Percentiles rank a stretch among this genome's conserved stretches.
Conservation (phyloP, 306 rosid species). For the Rosa rugosa region DNA sequence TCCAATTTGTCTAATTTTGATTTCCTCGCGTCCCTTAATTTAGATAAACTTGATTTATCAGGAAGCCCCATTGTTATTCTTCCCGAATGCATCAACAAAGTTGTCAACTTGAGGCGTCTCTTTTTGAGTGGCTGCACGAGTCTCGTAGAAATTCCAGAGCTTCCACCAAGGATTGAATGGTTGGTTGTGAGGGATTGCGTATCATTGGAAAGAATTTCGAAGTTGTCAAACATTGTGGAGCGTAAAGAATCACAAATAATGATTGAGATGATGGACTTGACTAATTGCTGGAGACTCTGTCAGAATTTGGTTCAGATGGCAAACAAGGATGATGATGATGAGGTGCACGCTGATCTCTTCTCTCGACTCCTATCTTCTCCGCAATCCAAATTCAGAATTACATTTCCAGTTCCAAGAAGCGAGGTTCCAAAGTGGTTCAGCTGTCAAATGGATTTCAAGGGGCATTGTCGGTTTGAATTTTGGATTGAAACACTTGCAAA, state of each 20-base stretch:
- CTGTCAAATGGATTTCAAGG: not conserved
- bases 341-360: not conserved
- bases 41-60: too few species aligned
- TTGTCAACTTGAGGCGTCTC: not conserved
- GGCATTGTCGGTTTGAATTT: not conserved
- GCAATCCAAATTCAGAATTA: accelerated
- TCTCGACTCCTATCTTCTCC: not conserved
- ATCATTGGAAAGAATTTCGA: not conserved
- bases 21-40: not conserved
- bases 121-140: accelerated
- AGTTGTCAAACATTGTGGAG: not conserved
- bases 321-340: not conserved
- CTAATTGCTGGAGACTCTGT: not conserved
- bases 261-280: accelerated
- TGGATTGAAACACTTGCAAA: not conserved
- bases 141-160: not conserved
- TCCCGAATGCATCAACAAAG: not conserved
- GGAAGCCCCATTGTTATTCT: not conserved
- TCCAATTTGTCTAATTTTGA: not conserved
- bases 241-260: not conserved
- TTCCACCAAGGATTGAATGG: accelerated
- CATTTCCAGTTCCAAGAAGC: not conserved
- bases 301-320: not conserved
- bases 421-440: conserved; percentile 4
- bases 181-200: not conserved